phyloP scores from a whole-genome alignment of 192 early-diverging fungal genomes.

The Gamsiella multidivaricata region DNA sequence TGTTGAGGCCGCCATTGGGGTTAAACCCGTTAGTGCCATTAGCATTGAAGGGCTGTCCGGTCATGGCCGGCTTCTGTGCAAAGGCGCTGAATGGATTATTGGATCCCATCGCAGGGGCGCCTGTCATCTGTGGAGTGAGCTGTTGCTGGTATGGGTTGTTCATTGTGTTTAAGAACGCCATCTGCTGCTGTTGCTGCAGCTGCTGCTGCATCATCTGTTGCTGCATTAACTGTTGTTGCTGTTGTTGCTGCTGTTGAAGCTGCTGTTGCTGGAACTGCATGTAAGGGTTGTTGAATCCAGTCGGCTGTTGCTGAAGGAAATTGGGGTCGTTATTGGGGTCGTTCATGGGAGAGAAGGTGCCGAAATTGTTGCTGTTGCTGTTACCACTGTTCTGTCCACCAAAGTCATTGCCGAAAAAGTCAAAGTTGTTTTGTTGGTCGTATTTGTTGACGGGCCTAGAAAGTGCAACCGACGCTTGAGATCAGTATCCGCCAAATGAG shows the following conservation, averaged over 20 bases:
- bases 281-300: conserved; percentile 46
- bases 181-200: conserved; percentile 55
- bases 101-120: conserved; percentile 49
- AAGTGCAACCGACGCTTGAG: not conserved
- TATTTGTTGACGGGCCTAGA: conserved; percentile 31
- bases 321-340: conserved; percentile 15
- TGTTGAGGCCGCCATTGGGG: conserved; percentile 11
- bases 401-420: conserved; percentile 54
- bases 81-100: conserved; percentile 59
- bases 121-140: conserved; percentile 47
- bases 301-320: conserved; percentile 34
- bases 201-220: conserved; percentile 53
- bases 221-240: conserved; percentile 41
- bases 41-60: conserved; percentile 23
- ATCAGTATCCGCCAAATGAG: too few relatives aligned
- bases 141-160: conserved; percentile 53
- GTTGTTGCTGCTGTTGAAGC: conserved; percentile 47
- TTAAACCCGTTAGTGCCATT: not conserved
- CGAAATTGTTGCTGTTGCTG: conserved; percentile 44
- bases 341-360: conserved; percentile 31
- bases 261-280: conserved; percentile 52
- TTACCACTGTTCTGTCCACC: conserved; percentile 46
- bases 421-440: conserved; percentile 40
- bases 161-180: conserved; percentile 37
- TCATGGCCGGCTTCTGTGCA: conserved; percentile 30